Percentiles rank a stretch among this genome's conserved stretches.
Conservation (phyloP, 169 alveolate genomes). For the Plasmodium vinckei region DNA sequence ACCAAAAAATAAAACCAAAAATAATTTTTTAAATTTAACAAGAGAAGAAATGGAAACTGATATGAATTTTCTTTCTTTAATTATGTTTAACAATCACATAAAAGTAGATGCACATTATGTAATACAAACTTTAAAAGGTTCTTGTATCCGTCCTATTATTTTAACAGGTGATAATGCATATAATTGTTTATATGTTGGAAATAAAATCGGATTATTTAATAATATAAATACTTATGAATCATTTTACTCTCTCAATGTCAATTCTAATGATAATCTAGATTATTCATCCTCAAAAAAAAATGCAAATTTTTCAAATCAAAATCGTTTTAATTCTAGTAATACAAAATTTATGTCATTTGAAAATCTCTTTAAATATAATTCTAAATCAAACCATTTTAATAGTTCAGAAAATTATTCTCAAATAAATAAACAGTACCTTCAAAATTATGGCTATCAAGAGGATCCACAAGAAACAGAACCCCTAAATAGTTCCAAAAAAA, state of each 20-base stretch:
- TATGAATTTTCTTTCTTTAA: conserved; percentile 79
- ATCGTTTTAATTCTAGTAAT: not conserved
- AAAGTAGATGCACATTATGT: conserved; percentile 80
- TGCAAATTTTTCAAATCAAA: not conserved
- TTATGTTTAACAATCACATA: conserved; percentile 83
- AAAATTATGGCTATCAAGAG: no score
- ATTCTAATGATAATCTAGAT: not conserved
- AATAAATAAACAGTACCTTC: no score
- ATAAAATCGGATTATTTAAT: conserved; percentile 80
- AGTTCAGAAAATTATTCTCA: no score
- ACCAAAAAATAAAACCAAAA: not conserved
- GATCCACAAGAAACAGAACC: no score
- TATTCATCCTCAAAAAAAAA: not conserved
- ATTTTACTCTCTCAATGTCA: conserved; percentile 14
- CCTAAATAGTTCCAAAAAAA: no score
- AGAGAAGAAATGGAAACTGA: conserved; percentile 80
- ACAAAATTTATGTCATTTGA: conserved; percentile 66
- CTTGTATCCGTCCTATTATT: conserved; percentile 84
- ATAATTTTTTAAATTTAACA: conserved; percentile 27
- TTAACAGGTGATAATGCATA: conserved; percentile 86
- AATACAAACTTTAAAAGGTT: conserved; percentile 78
- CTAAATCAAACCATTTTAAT: not conserved
- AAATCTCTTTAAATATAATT: conserved; percentile 35
- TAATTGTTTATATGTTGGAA: conserved; percentile 84
- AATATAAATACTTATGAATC: conserved; percentile 41